These are phyloP conservation scores for Helianthus annuus DNA, from an alignment of 129 eudicot genomes.

Conservation along the genomic window HanXRQr2.0-SUNRISE NC_035443.2:183042661-183043160, in stretches of 20 bases:
- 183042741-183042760: not conserved
- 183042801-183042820: constrained; percentile 16
- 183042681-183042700: constrained; percentile 35
- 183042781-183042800: constrained; percentile 15
- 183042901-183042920: not conserved
- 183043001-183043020: constrained; percentile 23
- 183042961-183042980: constrained; percentile 4
- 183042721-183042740: constrained; percentile 21
- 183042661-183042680: constrained; percentile 21
- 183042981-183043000: constrained; percentile 12
- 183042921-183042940: constrained; percentile 30
- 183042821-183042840: constrained; percentile 32
- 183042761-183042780: constrained; percentile 12
- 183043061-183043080: constrained; percentile 6
- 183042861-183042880: not conserved
- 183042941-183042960: constrained; percentile 34
- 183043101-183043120: constrained; percentile 11
- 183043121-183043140: constrained; percentile 21
- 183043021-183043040: not conserved
- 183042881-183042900: constrained; percentile 11
- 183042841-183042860: constrained; percentile 27
- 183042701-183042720: constrained; percentile 26
- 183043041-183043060: not conserved
- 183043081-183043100: constrained; percentile 31
- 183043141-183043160: constrained; percentile 26